Conservation (phyloP, 305 asterid genomes). For the Nicotiana rustica region DNA sequence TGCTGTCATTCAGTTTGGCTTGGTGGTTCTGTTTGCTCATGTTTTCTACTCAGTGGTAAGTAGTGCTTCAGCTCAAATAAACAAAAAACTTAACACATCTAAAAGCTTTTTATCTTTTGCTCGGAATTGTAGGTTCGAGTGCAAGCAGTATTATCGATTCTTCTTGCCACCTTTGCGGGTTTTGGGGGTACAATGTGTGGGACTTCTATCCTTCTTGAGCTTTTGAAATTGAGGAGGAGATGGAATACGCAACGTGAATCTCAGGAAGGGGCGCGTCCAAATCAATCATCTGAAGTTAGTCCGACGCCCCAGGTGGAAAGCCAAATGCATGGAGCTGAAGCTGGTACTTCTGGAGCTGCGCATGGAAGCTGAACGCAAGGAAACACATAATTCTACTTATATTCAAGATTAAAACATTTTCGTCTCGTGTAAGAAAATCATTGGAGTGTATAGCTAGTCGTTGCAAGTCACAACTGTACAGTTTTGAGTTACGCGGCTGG, state of each 20-base stretch:
- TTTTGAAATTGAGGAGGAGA: constrained; percentile 67
- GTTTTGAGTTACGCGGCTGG: constrained; percentile 4
- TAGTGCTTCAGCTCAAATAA: constrained; percentile 27
- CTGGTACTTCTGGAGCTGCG: constrained; percentile 41
- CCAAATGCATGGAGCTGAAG: constrained; percentile 44
- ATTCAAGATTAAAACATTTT: constrained; percentile 1
- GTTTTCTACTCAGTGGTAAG: constrained; percentile 86
- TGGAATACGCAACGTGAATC: constrained; percentile 48
- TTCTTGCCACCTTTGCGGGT: constrained; percentile 89
- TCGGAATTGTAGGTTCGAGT: constrained; percentile 63
- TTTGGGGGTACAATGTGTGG: constrained; percentile 96
- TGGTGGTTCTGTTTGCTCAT: constrained; percentile 88
- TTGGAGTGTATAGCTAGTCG: constrained; percentile 2
- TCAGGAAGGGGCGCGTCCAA: constrained; percentile 43
- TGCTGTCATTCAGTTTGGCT: constrained; percentile 71
- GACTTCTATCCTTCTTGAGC: constrained; percentile 74
- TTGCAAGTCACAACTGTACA: constrained; percentile 5
- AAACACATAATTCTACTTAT: constrained; percentile 7
- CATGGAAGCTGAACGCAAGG: constrained; percentile 37
- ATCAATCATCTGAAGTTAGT: constrained; percentile 51
- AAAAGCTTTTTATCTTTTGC: background rate
- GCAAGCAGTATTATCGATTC: constrained; percentile 81
- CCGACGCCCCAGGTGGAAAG: constrained; percentile 44
- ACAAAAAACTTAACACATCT: background rate
- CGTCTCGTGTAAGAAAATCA: background rate